phyloP scores from a whole-genome alignment of 176 grass and related monocot genomes.

The Triticum monococcum region DNA sequence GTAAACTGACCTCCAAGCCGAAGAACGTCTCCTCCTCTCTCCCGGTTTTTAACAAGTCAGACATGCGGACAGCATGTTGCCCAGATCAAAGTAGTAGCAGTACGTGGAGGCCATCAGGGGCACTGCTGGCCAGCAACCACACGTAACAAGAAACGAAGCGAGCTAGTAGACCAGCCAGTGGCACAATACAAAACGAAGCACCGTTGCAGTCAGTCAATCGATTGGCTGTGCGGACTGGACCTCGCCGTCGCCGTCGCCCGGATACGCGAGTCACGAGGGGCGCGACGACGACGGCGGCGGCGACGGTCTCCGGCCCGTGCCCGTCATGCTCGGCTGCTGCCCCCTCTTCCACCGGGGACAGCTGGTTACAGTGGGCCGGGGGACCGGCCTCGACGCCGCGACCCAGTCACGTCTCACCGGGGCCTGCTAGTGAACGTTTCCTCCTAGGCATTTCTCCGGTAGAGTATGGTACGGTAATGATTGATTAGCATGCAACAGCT shows the following conservation, averaged over 20 bases:
- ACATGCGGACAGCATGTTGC: neutral
- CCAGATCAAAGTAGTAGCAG: neutral
- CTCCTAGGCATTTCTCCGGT: neutral
- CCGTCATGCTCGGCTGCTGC: neutral
- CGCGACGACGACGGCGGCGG: neutral
- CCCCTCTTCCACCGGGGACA: neutral
- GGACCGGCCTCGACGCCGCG: neutral
- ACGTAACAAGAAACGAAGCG: neutral
- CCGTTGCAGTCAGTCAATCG: neutral
- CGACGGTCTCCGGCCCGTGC: neutral
- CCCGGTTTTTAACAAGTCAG: constrained; percentile 2
- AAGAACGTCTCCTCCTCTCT: neutral
- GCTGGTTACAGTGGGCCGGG: neutral
- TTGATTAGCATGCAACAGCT: constrained; percentile 3
- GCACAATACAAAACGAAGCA: neutral
- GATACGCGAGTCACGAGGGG: neutral
- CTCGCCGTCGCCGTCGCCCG: neutral
- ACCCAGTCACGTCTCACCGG: neutral
- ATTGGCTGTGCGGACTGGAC: neutral
- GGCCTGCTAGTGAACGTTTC: too few species aligned
- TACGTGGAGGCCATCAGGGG: too few species aligned
- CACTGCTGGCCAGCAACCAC: too few species aligned
- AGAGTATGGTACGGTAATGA: neutral
- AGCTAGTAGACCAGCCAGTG: neutral
- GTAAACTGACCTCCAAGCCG: neutral